These are phyloP conservation scores for Urochloa ruziziensis DNA, from an alignment of 176 grass and related monocot species.

Conservation along the genomic window DNA sequence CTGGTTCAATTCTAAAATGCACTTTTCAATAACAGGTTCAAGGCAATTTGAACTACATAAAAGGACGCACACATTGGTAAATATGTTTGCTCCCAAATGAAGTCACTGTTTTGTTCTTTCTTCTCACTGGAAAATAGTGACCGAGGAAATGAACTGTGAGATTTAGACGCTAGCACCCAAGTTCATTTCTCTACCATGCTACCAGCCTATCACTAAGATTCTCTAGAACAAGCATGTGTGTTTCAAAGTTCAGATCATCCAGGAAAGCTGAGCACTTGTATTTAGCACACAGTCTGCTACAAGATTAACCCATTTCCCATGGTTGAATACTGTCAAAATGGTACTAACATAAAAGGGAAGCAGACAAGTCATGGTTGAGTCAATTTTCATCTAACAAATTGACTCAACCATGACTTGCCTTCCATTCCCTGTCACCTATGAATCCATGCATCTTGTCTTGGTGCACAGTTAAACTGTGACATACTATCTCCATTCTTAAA, in stretches of 20 bases:
- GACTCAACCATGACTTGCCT: neutral
- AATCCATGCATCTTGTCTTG: neutral
- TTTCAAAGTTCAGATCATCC: neutral
- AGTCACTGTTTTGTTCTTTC: neutral
- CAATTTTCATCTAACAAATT: constrained; percentile 6
- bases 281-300: neutral
- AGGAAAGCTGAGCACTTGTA: neutral
- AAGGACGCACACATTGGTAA: neutral
- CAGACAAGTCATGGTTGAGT: no score
- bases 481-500: neutral
- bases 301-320: constrained; percentile 2
- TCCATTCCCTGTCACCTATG: neutral
- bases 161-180: neutral
- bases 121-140: neutral
- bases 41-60: constrained; percentile 21
- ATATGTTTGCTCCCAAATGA: neutral
- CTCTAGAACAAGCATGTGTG: neutral
- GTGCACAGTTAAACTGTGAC: neutral
- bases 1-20: neutral
- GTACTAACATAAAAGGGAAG: neutral
- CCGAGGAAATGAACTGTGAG: neutral
- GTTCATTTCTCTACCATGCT: constrained; percentile 2
- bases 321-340: neutral
- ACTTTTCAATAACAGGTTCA: neutral
- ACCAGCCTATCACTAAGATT: constrained; percentile 4